Evolutionary conservation across 129 eudicot genomes (phyloP).

Genomic region (Oenanthe sinensis): DNA sequence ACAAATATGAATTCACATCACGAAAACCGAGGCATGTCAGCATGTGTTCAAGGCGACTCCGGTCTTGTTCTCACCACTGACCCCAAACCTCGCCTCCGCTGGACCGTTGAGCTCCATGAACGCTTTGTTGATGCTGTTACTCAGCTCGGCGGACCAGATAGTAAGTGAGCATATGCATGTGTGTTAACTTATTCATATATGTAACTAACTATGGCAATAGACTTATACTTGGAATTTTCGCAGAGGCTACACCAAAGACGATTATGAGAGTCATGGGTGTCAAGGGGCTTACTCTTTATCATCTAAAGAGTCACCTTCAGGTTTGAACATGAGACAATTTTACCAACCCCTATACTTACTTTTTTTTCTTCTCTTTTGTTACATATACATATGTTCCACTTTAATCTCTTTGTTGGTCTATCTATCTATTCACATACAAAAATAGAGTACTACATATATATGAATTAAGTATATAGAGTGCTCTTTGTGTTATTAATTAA

Average conservation of each 20-base stretch:
- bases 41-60: slow-evolving; percentile 70
- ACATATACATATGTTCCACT: neutral
- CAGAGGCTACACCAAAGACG: slow-evolving; percentile 98
- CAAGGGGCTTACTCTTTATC: slow-evolving; percentile 95
- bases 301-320: slow-evolving; percentile 81
- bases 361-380: neutral
- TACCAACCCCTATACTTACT: neutral
- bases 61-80: slow-evolving; percentile 87
- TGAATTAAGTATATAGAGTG: no score
- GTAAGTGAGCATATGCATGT: slow-evolving; percentile 16
- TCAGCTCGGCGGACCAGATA: slow-evolving; percentile 93
- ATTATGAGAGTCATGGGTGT: slow-evolving; percentile 99
- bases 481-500: neutral
- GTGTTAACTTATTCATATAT: neutral
- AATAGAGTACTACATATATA: no score
- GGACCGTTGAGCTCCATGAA: slow-evolving; percentile 90
- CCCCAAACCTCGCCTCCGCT: slow-evolving; percentile 84
- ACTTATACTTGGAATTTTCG: neutral
- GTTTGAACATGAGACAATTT: slow-evolving; percentile 12
- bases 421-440: neutral
- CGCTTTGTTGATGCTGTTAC: slow-evolving; percentile 91
- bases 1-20: slow-evolving; percentile 43
- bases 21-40: slow-evolving; percentile 1
- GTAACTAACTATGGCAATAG: neutral
- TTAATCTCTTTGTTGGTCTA: neutral